Evolutionary conservation across 805 yeast genomes (phyloP).

Genomic region (Scheffersomyces lignosus): DNA sequence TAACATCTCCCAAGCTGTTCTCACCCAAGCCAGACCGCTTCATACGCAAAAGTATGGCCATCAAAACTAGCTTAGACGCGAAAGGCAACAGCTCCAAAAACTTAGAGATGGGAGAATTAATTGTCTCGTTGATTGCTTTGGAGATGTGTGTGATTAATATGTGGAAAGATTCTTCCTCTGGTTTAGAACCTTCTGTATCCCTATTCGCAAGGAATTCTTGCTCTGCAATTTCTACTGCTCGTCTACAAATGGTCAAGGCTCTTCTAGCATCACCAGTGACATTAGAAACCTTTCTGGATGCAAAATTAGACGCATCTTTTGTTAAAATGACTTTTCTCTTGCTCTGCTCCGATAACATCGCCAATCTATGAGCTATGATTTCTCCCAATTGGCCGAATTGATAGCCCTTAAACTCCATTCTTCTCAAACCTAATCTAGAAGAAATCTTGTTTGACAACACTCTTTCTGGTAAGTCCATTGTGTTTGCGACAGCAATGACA

Average conservation of each 20-base stretch:
- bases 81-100: slow-evolving; percentile 63
- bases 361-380: slow-evolving; percentile 73
- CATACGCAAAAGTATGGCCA: slow-evolving; percentile 61
- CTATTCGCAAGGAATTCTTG: slow-evolving; percentile 42
- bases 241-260: slow-evolving; percentile 80
- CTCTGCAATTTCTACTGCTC: slow-evolving; percentile 90
- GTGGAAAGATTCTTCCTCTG: slow-evolving; percentile 40
- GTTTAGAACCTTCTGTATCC: slow-evolving; percentile 10
- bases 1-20: slow-evolving; percentile 68
- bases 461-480: slow-evolving; percentile 96
- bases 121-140: slow-evolving; percentile 76
- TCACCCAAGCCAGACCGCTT: slow-evolving; percentile 73
- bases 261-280: slow-evolving; percentile 98
- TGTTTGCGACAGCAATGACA: slow-evolving; percentile 92
- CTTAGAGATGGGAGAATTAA: slow-evolving; percentile 66
- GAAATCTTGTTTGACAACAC: slow-evolving; percentile 84
- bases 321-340: slow-evolving; percentile 47
- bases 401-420: slow-evolving; percentile 89
- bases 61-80: slow-evolving; percentile 69
- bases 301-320: slow-evolving; percentile 83
- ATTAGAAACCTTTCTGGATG: slow-evolving; percentile 90
- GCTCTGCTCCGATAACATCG: slow-evolving; percentile 35
- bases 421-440: slow-evolving; percentile 82
- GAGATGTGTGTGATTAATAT: slow-evolving; percentile 76
- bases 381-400: slow-evolving; percentile 72